These are phyloP conservation scores for Rhodotorula mucilaginosa DNA, from an alignment of 1,284 basidiomycete genomes.

Conservation along the genomic window DNA sequence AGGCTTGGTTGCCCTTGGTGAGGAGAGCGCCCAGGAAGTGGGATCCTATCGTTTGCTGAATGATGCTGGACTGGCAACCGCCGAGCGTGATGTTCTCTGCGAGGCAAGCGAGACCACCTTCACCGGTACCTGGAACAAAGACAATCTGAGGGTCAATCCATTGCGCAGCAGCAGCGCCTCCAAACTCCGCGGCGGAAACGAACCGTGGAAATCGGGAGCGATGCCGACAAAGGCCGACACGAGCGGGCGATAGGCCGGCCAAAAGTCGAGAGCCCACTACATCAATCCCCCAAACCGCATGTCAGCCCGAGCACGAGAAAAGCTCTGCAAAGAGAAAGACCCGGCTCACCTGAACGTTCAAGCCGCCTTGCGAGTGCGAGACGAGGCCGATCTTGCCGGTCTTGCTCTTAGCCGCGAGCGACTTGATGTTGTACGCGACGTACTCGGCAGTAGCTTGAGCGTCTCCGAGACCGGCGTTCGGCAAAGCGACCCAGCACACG, in stretches of 20 bases:
- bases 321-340: not conserved
- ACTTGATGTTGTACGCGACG: conserved; percentile 46
- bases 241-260: conserved; percentile 41
- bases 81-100: conserved; percentile 24
- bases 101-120: conserved; percentile 8
- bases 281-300: too few species aligned
- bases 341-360: conserved; percentile 35
- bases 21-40: conserved; percentile 45
- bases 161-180: too few species aligned
- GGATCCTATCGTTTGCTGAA: conserved; percentile 45
- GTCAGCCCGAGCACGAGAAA: not conserved
- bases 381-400: conserved; percentile 47
- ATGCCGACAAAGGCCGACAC: conserved; percentile 45
- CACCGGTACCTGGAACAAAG: conserved; percentile 14
- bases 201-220: conserved; percentile 46
- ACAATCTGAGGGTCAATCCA: not conserved
- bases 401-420: conserved; percentile 41
- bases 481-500: conserved; percentile 44
- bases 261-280: conserved; percentile 48
- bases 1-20: conserved; percentile 32
- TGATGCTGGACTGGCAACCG: conserved; percentile 27
- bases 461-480: conserved; percentile 43
- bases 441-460: conserved; percentile 47
- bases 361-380: conserved; percentile 47
- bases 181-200: not conserved